Evolutionary conservation across 2,329 filamentous ascomycete species (phyloP), one percentile per base, ranked within the genome.

Genomic region (Ceratocystis papillata): DNA sequence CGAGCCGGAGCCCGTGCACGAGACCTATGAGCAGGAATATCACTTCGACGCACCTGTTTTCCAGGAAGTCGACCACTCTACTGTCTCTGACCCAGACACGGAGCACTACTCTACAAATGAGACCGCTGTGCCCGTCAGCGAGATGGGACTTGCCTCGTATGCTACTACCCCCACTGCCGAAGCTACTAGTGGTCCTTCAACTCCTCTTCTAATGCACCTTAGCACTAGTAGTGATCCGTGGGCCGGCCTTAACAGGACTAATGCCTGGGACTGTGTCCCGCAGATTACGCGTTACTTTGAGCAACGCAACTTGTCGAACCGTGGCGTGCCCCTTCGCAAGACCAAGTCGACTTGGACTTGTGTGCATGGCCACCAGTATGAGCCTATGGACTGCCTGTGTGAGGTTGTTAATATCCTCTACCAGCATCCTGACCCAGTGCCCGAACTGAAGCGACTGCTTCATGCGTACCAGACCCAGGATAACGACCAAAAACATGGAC

Each of bases 191-290:
- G 79, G 79, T 68, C 76, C 78, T 10, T 71, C 72, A 45, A 81
- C 82, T 37, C 78, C 81, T 64, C 73, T 74, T 55, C 81, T 80
- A 41, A 30, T 67, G 63, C 46, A 50, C 46, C 59, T 67, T 63
- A 79, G 81, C 30, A 79, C 77, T 33, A 76, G 80, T 67, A 75
- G 75, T 48, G 80, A 87, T 71, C 81, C 85, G 22, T 96, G 89
- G 89, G 82, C 84, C 69, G 81, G 81, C 60, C 96, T 88, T 74
- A 79, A 84, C n/a, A 82, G 85, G 60, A 83, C 80, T 63, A 99
- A 97, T 75, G 92, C 90, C 17, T 99, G 94, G 94, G 94, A 99
- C 72, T 89, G 90, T 64, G 83, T 95, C 64, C 89, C 89, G 12
- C 88, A 90, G 70, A 99, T 99, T 71, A 86, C 90, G 72, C 83